Conservation (phyloP, 139 green algal genomes). For the Auxenochlorella protothecoides region DNA sequence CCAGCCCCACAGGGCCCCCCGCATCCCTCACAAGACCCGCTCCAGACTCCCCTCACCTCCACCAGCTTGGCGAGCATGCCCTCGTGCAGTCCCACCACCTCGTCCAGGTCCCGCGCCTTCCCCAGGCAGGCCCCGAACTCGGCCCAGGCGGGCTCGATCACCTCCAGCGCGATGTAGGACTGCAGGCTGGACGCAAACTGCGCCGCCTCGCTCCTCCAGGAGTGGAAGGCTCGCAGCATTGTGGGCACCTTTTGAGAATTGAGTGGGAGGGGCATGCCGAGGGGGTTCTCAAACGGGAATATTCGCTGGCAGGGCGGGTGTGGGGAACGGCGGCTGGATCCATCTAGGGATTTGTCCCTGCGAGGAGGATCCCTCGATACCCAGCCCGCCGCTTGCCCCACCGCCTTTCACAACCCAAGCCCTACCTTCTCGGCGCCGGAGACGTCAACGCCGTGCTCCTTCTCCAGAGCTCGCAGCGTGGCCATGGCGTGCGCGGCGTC, state of each 20-base stretch:
- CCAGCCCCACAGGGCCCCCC: too few species aligned
- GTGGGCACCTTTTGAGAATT: conserved; percentile 17
- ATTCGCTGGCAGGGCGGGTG: too few species aligned
- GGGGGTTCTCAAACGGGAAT: too few species aligned
- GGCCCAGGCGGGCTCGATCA: conserved; percentile 53
- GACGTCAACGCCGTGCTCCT: conserved; percentile 17
- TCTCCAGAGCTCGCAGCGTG: conserved; percentile 8
- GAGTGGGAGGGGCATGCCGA: too few species aligned
- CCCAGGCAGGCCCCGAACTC: conserved; percentile 36
- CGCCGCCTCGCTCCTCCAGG: conserved; percentile 69
- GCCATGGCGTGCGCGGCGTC: conserved; percentile 31
- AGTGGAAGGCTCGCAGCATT: conserved; percentile 49
- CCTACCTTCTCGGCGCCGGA: not conserved
- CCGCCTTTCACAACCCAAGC: not conserved
- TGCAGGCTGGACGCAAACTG: conserved; percentile 85
- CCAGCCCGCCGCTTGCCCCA: too few species aligned
- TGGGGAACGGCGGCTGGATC: too few species aligned
- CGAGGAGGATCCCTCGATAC: too few species aligned
- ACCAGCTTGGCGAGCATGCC: conserved; percentile 34
- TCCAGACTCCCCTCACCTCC: conserved; percentile 5
- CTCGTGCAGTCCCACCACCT: conserved; percentile 65
- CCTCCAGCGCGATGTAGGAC: conserved; percentile 89
- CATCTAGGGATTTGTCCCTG: too few species aligned
- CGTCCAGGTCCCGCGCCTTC: conserved; percentile 63
- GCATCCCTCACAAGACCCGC: too few species aligned